Evolutionary conservation across 306 rosid genomes (phyloP).

Genomic region (Phaseolus lunatus): DNA sequence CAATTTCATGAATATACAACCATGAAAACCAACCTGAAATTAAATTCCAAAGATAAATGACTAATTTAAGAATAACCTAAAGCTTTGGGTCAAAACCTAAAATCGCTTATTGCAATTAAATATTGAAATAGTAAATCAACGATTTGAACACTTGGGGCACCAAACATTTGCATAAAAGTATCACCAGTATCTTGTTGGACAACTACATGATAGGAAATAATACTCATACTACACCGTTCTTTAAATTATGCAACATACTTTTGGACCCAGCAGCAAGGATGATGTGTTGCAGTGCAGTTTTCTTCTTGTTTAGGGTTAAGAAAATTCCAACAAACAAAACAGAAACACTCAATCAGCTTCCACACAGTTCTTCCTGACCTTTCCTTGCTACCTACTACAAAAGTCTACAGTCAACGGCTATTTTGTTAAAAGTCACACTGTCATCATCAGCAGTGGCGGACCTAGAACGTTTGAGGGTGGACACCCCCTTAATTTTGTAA

Average conservation of each 20-base stretch:
- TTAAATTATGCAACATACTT: conserved; percentile 24
- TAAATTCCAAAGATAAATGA: conserved; percentile 31
- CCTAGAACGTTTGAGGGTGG: too few relatives aligned
- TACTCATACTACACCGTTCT: background rate
- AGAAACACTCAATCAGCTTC: background rate
- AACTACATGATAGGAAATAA: conserved; percentile 4
- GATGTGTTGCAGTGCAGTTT: background rate
- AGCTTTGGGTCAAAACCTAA: background rate
- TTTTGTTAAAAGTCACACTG: background rate
- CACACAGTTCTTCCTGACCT: background rate
- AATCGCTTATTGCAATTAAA: background rate
- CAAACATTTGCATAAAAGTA: conserved; percentile 27
- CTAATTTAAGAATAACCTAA: conserved; percentile 24
- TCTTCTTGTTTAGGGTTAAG: background rate
- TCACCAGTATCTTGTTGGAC: background rate
- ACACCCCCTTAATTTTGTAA: too few relatives aligned
- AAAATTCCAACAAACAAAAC: conserved; percentile 22
- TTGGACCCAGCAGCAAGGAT: conserved; percentile 4
- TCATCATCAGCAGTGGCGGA: background rate
- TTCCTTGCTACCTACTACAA: background rate
- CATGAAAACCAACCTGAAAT: conserved; percentile 95
- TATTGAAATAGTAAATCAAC: conserved; percentile 27
- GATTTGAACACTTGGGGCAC: background rate
- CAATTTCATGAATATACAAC: conserved; percentile 71
- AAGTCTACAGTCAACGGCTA: background rate